These are phyloP conservation scores for Alnus rubra DNA, from an alignment of 306 rosid species.

Conservation along the genomic window DNA sequence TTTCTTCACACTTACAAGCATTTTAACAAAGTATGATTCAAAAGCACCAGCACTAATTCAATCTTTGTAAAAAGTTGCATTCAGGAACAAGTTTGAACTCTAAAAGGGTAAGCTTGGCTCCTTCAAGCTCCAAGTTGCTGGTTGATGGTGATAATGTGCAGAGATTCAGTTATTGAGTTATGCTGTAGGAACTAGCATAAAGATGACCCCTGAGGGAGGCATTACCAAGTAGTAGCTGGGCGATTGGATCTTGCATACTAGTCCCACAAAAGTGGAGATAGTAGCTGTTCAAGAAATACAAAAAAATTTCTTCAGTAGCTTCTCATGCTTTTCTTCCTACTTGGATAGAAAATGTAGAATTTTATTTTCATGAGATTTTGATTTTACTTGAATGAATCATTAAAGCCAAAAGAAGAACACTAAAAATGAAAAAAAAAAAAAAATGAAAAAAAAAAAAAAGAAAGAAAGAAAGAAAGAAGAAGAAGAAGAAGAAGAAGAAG, in stretches of 20 bases:
- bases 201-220: neutral
- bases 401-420: too few relatives aligned
- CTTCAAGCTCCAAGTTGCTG: neutral
- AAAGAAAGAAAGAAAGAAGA: too few relatives aligned
- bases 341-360: neutral
- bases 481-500: too few relatives aligned
- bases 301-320: neutral
- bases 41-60: neutral
- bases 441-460: too few relatives aligned
- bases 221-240: neutral
- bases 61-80: neutral
- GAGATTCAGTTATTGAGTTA: neutral
- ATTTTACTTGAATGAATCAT: too few relatives aligned
- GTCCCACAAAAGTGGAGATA: neutral
- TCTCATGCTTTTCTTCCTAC: neutral
- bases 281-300: neutral
- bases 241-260: neutral
- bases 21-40: neutral
- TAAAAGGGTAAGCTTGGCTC: neutral
- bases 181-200: neutral
- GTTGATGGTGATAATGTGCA: neutral
- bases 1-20: neutral
- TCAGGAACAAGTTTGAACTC: neutral
- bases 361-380: neutral
- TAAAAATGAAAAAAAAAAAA: too few relatives aligned